Evolutionary conservation across 2,329 filamentous ascomycete species (phyloP).

Genomic region (Colletotrichum sp.): DNA sequence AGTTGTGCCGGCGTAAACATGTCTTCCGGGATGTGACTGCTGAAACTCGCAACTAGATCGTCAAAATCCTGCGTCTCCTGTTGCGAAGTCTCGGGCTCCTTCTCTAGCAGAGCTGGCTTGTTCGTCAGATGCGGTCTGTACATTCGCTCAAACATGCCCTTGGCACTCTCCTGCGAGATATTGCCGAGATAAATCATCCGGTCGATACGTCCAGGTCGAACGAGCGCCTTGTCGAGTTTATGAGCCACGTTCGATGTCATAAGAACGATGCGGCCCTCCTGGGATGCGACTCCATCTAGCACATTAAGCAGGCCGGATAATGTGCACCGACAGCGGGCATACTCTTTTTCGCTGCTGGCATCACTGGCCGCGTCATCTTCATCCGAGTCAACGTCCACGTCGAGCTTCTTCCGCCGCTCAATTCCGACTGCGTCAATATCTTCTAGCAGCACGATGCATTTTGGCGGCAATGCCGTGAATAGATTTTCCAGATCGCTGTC

Average conservation of each 20-base stretch:
- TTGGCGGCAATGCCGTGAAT: constrained; percentile 29
- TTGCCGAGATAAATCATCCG: constrained; percentile 69
- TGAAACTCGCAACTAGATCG: not conserved
- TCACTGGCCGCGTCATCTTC: constrained; percentile 26
- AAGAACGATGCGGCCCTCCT: constrained; percentile 70
- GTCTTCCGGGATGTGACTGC: not conserved
- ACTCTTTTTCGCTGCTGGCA: not conserved
- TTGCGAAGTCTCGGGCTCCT: not conserved
- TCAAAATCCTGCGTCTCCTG: not conserved
- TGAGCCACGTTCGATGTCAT: constrained; percentile 75
- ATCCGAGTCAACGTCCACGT: constrained; percentile 23
- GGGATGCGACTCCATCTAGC: constrained; percentile 70
- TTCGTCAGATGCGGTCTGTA: not conserved
- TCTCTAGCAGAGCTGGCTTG: not conserved
- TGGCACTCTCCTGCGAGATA: constrained; percentile 41
- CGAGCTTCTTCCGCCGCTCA: constrained; percentile 22
- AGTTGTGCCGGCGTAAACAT: constrained; percentile 15
- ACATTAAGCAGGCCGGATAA: constrained; percentile 71
- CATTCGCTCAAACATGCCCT: constrained; percentile 19
- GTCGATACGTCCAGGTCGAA: constrained; percentile 73
- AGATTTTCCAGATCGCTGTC: constrained; percentile 34
- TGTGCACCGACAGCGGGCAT: constrained; percentile 31
- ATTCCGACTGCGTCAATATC: constrained; percentile 28
- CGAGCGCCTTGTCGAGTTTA: constrained; percentile 64
- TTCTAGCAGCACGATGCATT: constrained; percentile 29